Percentiles rank a stretch among this genome's conserved stretches.
Evolutionary conservation across 768 basidiomycete genomes (phyloP).

Genomic region (Podaxis pistillaris): DNA sequence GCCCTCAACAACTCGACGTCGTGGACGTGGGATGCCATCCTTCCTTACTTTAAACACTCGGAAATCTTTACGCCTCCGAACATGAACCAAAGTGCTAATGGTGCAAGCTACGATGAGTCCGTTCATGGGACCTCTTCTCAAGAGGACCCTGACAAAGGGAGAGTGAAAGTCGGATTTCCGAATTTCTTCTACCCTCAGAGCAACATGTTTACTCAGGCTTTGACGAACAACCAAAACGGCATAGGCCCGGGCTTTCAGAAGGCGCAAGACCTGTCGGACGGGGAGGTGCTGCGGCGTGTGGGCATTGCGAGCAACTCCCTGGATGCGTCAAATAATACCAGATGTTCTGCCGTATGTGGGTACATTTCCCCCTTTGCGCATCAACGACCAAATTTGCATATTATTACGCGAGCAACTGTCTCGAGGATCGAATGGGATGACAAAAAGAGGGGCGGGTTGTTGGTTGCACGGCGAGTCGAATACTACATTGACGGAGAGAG

Average conservation of each 20-base stretch:
- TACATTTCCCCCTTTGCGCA: constrained; percentile 28
- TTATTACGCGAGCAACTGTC: constrained; percentile 55
- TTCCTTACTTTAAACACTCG: constrained; percentile 46
- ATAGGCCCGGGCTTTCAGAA: constrained; percentile 21
- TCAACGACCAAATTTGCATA: constrained; percentile 44
- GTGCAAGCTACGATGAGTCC: constrained; percentile 22
- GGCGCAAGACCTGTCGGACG: constrained; percentile 26
- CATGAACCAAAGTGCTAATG: constrained; percentile 24
- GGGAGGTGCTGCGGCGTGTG: constrained; percentile 24
- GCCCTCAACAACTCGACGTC: constrained; percentile 22
- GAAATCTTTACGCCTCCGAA: constrained; percentile 57
- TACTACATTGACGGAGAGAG: constrained; percentile 29
- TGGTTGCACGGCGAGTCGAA: constrained; percentile 46
- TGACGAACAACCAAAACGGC: neutral
- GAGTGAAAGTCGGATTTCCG: constrained; percentile 33
- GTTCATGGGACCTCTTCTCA: constrained; percentile 23
- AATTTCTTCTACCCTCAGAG: constrained; percentile 31
- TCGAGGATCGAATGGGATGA: constrained; percentile 46
- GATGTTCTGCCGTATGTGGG: constrained; percentile 31
- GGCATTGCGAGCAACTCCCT: constrained; percentile 30
- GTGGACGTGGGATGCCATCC: constrained; percentile 41
- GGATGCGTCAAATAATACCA: constrained; percentile 30
- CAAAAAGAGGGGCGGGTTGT: constrained; percentile 24
- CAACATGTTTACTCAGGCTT: constrained; percentile 25
- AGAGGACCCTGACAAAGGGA: constrained; percentile 14